Conservation (phyloP, 192 early-diverging fungal species). For the Pilobolus umbonatus region DNA sequence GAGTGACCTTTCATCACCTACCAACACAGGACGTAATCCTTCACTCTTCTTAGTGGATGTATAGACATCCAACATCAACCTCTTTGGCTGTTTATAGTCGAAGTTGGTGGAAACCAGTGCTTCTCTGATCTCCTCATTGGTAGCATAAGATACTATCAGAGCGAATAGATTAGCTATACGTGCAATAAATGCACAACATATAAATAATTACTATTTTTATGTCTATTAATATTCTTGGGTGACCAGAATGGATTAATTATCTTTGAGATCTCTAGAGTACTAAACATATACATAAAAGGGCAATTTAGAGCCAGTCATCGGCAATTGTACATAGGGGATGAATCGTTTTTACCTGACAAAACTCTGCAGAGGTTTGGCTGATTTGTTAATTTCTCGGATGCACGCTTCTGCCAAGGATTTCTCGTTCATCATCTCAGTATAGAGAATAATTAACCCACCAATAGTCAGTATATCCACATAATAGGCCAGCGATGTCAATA, state of each 20-base stretch:
- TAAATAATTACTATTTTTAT: slow-evolving; percentile 14
- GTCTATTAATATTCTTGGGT: slow-evolving; percentile 2
- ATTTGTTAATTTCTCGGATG: neutral
- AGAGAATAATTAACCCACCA: neutral
- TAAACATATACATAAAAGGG: neutral
- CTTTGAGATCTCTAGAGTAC: neutral
- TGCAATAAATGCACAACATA: neutral
- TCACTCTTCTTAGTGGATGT: neutral
- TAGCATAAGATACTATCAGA: slow-evolving; percentile 22
- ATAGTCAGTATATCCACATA: neutral
- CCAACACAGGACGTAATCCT: slow-evolving; percentile 20
- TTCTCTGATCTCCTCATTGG: slow-evolving; percentile 17
- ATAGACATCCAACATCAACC: slow-evolving; percentile 23
- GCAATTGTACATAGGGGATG: too few species aligned
- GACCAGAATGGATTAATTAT: slow-evolving; percentile 10
- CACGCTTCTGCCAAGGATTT: neutral
- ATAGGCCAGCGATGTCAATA: neutral
- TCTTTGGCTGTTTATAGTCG: slow-evolving; percentile 22
- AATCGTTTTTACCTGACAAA: neutral
- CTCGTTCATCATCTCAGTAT: slow-evolving; percentile 6
- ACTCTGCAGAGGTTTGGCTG: neutral
- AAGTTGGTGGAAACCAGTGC: slow-evolving; percentile 6
- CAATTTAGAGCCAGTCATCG: too few species aligned
- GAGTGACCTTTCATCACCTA: neutral
- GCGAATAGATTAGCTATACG: neutral